phyloP scores from a whole-genome alignment of 345 rosid species.

The Noccaea caerulescens region DNA sequence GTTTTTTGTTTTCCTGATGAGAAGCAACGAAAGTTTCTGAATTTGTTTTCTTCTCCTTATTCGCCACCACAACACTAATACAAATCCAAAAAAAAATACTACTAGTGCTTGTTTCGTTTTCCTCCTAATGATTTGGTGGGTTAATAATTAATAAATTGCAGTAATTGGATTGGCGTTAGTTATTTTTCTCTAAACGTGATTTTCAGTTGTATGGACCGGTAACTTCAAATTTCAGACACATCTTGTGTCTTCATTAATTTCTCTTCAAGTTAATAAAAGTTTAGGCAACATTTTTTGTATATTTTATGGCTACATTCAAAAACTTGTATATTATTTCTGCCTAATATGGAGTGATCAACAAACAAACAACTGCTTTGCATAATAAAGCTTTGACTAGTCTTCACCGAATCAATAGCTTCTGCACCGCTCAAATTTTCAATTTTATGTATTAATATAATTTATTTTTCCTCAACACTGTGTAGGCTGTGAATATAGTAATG shows the following conservation, averaged over 20 bases:
- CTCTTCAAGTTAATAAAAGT: too few relatives aligned
- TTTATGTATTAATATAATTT: neutral
- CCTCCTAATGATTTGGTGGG: neutral
- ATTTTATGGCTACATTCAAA: too few relatives aligned
- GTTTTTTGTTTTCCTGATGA: slow-evolving; percentile 19
- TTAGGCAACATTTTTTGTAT: too few relatives aligned
- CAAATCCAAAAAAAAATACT: too few relatives aligned
- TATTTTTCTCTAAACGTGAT: neutral
- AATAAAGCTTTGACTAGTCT: slow-evolving; percentile 7
- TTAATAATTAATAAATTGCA: neutral
- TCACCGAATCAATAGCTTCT: slow-evolving; percentile 10
- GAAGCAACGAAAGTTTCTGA: slow-evolving; percentile 11
- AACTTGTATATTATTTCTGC: neutral
- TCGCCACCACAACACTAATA: slow-evolving; percentile 15
- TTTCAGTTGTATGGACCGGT: too few relatives aligned
- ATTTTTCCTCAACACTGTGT: neutral
- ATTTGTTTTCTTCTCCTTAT: neutral
- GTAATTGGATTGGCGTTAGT: neutral
- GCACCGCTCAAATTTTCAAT: slow-evolving; percentile 23
- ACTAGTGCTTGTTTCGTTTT: neutral
- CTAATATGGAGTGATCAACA: neutral
- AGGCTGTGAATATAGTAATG: slow-evolving; percentile 15
- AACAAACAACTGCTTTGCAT: neutral
- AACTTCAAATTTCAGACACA: too few relatives aligned
- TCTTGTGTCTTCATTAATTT: too few relatives aligned